Percentiles rank a stretch among this genome's conserved stretches.
phyloP scores from a whole-genome alignment of 2,329 filamentous ascomycete species.

The Pezicula neosporulosa region DNA sequence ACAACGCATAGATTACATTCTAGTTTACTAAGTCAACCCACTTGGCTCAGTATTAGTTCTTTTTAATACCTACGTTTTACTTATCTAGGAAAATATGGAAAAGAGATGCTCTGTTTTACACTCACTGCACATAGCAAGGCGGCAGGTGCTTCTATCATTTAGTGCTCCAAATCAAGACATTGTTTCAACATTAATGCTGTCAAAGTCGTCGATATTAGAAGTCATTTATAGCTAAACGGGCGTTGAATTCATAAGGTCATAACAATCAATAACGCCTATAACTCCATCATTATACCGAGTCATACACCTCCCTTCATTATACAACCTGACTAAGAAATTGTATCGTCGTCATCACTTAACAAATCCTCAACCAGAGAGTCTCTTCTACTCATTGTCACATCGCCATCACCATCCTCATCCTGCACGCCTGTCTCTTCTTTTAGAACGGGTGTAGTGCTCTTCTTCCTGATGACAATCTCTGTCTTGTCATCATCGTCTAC shows the following conservation, averaged over 20 bases:
- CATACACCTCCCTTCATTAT: not conserved
- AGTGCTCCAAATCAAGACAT: not conserved
- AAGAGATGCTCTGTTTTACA: no score
- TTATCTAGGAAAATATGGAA: no score
- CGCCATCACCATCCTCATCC: conserved; percentile 7
- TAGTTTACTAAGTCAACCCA: no score
- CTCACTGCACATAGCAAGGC: no score
- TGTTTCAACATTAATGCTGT: not conserved
- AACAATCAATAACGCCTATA: not conserved
- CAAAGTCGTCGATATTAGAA: not conserved
- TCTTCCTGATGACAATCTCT: conserved; percentile 13
- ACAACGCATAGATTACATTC: no score
- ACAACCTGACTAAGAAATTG: not conserved
- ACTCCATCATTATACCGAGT: not conserved
- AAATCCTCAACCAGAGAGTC: conserved; percentile 25
- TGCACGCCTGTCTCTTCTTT: conserved; percentile 30
- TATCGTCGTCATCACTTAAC: conserved; percentile 25
- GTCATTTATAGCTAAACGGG: not conserved
- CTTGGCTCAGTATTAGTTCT: no score
- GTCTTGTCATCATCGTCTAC: conserved; percentile 35
- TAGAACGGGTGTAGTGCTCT: conserved; percentile 26
- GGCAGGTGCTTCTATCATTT: no score
- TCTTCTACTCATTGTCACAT: conserved; percentile 1
- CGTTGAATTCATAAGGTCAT: not conserved
- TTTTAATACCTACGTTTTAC: no score